Evolutionary conservation across 345 rosid species (phyloP), one percentile per base, ranked within the genome.

Genomic region (Gossypium arboreum): DNA sequence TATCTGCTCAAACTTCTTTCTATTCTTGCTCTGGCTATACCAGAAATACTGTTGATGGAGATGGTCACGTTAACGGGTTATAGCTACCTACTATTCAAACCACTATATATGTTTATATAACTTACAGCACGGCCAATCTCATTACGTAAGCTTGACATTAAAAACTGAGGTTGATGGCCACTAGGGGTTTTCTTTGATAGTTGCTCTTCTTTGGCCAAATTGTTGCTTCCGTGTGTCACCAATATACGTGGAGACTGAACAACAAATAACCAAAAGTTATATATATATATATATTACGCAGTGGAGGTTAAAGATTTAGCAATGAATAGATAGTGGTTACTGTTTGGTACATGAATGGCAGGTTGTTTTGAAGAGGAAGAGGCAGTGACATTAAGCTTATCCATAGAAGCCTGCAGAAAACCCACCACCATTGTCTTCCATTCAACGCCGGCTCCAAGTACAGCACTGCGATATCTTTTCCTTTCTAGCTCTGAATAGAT

Each of bases 41-140:
- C 68, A 64, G 51, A 64, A 64, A 18, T n/a, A 64, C 68, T 64
- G 68, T 18, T 56, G 24, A 55, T n/a, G 16, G 54, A 3, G 16
- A 50, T 11, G 13, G 59, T 7, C 18, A 52, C 41, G 41, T 34
- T 34, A 34, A 34, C 5, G 41, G 41, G 7, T 34, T 34, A 34
- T 34, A 34, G 41, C 41, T 34, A 34, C 41, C 41, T 5, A 5
- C 41, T 34, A 34, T 34, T 34, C 41, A 34, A 34, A 34, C 41
- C 41, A 34, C 41, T 34, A 34, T 34, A 34, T 34, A 34, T 34
- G 0, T 34, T 62, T 17, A 9, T 34, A 64, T 9, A 57, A 6
- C 68, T 64, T 64, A 64, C 68, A 17, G 50, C 50, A 41, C 50
- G 68, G 9, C 18, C 11, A 41, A 64, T 39, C 68, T 64, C 68